Evolutionary conservation across 768 basidiomycete species (phyloP).

Genomic region (Termitomyces sp.): DNA sequence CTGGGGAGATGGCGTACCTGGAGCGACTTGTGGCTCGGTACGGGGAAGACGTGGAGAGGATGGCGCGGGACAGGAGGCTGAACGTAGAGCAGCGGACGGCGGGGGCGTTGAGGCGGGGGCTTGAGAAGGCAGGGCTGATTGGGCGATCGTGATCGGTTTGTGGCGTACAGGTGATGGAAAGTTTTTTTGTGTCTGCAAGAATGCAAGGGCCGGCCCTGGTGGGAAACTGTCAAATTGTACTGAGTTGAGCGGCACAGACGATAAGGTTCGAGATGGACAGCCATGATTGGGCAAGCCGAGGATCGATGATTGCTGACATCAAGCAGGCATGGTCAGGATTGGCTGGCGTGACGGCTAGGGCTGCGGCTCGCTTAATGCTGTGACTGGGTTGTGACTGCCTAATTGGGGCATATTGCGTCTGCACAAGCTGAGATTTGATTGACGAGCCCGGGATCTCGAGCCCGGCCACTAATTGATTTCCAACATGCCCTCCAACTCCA

Average conservation of each 20-base stretch:
- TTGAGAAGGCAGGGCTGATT: slow-evolving; percentile 50
- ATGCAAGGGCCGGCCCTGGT: background rate
- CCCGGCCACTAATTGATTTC: slow-evolving; percentile 27
- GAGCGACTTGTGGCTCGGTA: slow-evolving; percentile 62
- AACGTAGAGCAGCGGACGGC: slow-evolving; percentile 84
- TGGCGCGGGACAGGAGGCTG: slow-evolving; percentile 75
- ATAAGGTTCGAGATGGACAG: slow-evolving; percentile 5
- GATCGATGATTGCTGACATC: slow-evolving; percentile 2
- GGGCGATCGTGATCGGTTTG: slow-evolving; percentile 18
- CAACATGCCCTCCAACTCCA: slow-evolving; percentile 23
- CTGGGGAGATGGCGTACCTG: slow-evolving; percentile 67
- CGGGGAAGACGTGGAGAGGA: slow-evolving; percentile 66
- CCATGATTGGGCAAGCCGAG: background rate
- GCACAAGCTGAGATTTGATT: slow-evolving; percentile 1
- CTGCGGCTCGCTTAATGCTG: background rate
- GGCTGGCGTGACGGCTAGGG: background rate
- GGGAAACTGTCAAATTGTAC: background rate
- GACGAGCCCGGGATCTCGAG: slow-evolving; percentile 20
- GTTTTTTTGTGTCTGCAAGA: background rate
- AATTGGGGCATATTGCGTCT: no score
- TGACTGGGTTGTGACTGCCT: background rate
- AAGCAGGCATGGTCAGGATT: background rate
- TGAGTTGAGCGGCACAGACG: background rate
- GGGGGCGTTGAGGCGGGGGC: slow-evolving; percentile 67
- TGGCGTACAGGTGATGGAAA: slow-evolving; percentile 14